Conservation (phyloP, 108 stramenopile species). For the Cyclotella cryptica region DNA sequence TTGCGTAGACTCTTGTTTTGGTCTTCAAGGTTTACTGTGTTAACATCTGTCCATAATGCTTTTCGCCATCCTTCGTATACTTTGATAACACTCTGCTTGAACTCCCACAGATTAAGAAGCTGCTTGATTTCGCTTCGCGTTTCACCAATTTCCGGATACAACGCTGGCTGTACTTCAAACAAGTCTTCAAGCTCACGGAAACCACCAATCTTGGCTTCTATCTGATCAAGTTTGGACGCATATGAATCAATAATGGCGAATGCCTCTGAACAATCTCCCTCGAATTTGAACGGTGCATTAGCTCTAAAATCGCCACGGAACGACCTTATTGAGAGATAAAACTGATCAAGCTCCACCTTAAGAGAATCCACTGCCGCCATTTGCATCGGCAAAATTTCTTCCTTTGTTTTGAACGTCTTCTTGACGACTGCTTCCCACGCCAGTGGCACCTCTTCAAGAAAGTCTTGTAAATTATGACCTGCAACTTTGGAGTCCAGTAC, state of each 20-base stretch:
- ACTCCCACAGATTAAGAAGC: conserved; percentile 82
- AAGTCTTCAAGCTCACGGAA: conserved; percentile 89
- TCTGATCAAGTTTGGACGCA: conserved; percentile 56
- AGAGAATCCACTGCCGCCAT: conserved; percentile 83
- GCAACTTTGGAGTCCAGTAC: conserved; percentile 59
- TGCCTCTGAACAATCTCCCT: conserved; percentile 68
- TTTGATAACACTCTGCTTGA: conserved; percentile 67
- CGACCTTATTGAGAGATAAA: conserved; percentile 62
- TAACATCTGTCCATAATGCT: conserved; percentile 68
- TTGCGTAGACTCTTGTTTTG: conserved; percentile 85
- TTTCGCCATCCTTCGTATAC: conserved; percentile 71
- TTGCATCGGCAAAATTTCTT: conserved; percentile 89
- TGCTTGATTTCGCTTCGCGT: conserved; percentile 78
- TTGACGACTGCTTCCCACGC: conserved; percentile 87
- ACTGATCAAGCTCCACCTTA: conserved; percentile 74
- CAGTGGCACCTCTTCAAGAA: conserved; percentile 85
- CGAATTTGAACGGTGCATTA: conserved; percentile 85
- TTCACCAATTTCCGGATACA: conserved; percentile 82
- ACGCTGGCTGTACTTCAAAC: conserved; percentile 82
- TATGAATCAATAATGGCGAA: conserved; percentile 72
- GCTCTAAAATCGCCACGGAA: conserved; percentile 83
- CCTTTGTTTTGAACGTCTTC: conserved; percentile 87
- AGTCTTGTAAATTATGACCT: conserved; percentile 65
- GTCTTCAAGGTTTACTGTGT: conserved; percentile 84
- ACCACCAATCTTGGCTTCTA: conserved; percentile 58